phyloP scores from a whole-genome alignment of 257 asterid genomes.

The Scutellaria barbata region DNA sequence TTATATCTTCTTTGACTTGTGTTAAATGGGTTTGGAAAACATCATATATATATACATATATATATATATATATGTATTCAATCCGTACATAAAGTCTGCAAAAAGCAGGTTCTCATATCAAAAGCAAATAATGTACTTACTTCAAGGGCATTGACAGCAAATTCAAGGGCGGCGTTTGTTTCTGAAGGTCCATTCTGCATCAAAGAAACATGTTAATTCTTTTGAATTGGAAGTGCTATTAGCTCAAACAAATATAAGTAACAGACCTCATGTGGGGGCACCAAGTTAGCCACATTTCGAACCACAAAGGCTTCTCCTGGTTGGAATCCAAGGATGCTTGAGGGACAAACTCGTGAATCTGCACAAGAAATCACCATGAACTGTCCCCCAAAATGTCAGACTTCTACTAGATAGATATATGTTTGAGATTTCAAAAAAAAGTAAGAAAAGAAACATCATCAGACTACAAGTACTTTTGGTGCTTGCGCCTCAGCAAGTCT shows the following conservation, averaged over 20 bases:
- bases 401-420: no score
- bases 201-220: neutral
- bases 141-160: slow-evolving; percentile 85
- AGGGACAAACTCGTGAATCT: slow-evolving; percentile 96
- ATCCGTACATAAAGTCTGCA: neutral
- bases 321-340: slow-evolving; percentile 86
- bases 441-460: neutral
- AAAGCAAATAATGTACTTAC: slow-evolving; percentile 51
- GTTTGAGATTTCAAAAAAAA: slow-evolving; percentile 16
- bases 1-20: neutral
- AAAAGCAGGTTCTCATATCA: neutral
- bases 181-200: slow-evolving; percentile 93
- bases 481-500: slow-evolving; percentile 72
- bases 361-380: slow-evolving; percentile 99
- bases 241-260: no score
- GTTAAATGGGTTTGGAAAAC: neutral
- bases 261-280: slow-evolving; percentile 79
- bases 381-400: slow-evolving; percentile 62
- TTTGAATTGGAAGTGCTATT: neutral
- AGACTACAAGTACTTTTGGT: slow-evolving; percentile 68
- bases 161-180: slow-evolving; percentile 97
- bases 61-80: neutral
- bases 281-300: slow-evolving; percentile 93
- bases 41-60: neutral
- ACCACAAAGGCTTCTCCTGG: slow-evolving; percentile 95